Percentiles rank a stretch among this genome's conserved stretches.
Evolutionary conservation across 1,139 yeast genomes (phyloP).

Genomic region (Nadsonia commutata): DNA sequence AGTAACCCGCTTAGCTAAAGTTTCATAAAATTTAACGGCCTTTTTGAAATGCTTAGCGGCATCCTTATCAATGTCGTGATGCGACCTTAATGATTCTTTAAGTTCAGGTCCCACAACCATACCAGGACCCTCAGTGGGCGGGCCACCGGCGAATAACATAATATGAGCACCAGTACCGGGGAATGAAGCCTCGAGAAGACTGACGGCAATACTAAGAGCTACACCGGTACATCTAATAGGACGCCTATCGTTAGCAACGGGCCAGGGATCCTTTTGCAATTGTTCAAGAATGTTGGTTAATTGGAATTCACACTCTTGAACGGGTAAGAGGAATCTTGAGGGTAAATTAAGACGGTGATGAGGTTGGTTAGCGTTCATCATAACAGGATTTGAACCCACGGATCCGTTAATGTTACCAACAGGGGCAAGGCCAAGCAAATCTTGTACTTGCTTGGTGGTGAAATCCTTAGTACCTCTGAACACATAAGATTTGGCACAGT

Average conservation of each 20-base stretch:
- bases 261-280: constrained; percentile 81
- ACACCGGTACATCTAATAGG: constrained; percentile 90
- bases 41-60: constrained; percentile 73
- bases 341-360: constrained; percentile 22
- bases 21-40: constrained; percentile 68
- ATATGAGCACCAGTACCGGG: constrained; percentile 84
- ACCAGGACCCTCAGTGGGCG: constrained; percentile 93
- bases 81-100: constrained; percentile 93
- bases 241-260: constrained; percentile 74
- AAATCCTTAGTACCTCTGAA: constrained; percentile 91
- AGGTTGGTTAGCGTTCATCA: constrained; percentile 6
- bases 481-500: constrained; percentile 67
- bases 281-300: constrained; percentile 70
- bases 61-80: constrained; percentile 71
- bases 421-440: constrained; percentile 47
- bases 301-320: constrained; percentile 77
- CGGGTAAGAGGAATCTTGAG: constrained; percentile 70
- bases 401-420: constrained; percentile 1
- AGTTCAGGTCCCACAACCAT: constrained; percentile 82
- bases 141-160: constrained; percentile 87
- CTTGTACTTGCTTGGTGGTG: constrained; percentile 56
- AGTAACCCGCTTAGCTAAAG: constrained; percentile 52
- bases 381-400: neutral
- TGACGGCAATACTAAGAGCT: constrained; percentile 74
- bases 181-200: constrained; percentile 72